Evolutionary conservation across 305 asterid genomes (phyloP).

Genomic region (Ajuga reptans): DNA sequence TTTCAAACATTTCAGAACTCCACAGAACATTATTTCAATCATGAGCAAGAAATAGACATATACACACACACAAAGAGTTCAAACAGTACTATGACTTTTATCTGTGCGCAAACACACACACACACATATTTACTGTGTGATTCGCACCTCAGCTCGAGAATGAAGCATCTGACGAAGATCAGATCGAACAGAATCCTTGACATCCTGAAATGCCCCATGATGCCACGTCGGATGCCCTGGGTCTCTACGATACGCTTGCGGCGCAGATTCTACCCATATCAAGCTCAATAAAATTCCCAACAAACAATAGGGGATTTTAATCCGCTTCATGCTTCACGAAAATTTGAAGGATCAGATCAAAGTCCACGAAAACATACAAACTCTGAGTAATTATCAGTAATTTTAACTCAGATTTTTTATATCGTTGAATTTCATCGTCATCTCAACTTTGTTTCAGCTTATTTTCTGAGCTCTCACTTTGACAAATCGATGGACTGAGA

Average conservation of each 20-base stretch:
- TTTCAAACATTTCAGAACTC: conserved; percentile 1
- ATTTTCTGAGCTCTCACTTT: conserved; percentile 17
- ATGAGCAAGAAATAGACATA: neutral
- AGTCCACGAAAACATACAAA: neutral
- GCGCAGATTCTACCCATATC: conserved; percentile 43
- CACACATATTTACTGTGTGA: neutral
- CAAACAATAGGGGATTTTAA: conserved; percentile 16
- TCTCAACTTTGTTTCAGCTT: conserved; percentile 18
- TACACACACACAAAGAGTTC: neutral
- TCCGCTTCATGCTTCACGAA: conserved; percentile 32
- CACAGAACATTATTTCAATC: neutral
- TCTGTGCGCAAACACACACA: neutral
- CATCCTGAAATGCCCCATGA: conserved; percentile 90
- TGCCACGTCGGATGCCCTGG: conserved; percentile 97
- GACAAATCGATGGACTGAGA: conserved; percentile 24
- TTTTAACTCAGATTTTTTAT: neutral
- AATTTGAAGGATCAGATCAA: neutral
- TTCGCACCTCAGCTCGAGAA: conserved; percentile 79
- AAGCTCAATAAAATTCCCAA: conserved; percentile 32
- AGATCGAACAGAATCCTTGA: conserved; percentile 82
- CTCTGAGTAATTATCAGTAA: neutral
- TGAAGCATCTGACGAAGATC: conserved; percentile 91
- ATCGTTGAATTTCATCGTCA: conserved; percentile 17
- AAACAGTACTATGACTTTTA: neutral
- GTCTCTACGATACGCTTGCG: conserved; percentile 80